These are phyloP conservation scores for Rhodosporidiobolus sp. DNA, from an alignment of 768 basidiomycete species.

Conservation along the genomic window DNA sequence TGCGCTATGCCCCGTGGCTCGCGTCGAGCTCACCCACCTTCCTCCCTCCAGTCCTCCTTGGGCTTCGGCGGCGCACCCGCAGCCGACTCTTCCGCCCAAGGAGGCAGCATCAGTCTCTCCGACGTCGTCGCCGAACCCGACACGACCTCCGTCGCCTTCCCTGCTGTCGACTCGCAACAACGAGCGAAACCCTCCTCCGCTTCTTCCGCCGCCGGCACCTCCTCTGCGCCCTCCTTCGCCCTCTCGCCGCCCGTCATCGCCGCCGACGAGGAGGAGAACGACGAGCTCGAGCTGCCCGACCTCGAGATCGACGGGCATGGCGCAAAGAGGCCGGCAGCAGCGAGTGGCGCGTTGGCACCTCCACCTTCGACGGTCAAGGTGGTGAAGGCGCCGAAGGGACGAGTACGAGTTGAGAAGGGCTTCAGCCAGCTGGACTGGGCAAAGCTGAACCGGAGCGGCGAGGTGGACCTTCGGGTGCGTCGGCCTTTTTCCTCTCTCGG, in stretches of 20 bases:
- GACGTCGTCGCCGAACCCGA: conserved; percentile 43
- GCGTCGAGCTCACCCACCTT: not conserved
- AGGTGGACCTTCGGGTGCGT: conserved; percentile 65
- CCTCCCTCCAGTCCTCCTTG: not conserved
- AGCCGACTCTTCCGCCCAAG: not conserved
- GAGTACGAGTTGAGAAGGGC: conserved; percentile 82
- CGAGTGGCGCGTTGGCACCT: not conserved
- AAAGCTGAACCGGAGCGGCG: conserved; percentile 72
- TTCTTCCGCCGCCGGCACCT: not conserved
- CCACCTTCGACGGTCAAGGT: conserved; percentile 59
- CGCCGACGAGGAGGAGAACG: not conserved
- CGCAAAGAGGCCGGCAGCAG: not conserved
- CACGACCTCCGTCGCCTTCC: conserved; percentile 48
- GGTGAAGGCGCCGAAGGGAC: conserved; percentile 66
- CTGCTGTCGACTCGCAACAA: conserved; percentile 46
- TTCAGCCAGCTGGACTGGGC: conserved; percentile 94
- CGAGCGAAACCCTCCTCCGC: conserved; percentile 28
- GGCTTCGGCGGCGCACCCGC: not conserved
- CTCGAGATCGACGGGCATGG: not conserved
- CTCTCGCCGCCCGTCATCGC: conserved; percentile 17
- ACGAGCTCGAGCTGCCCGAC: not conserved
- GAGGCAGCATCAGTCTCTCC: too few relatives aligned
- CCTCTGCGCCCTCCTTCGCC: conserved; percentile 18
- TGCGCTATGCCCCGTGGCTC: too few relatives aligned
- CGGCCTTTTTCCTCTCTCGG: not conserved